Evolutionary conservation across 768 basidiomycete genomes (phyloP), one percentile per base, ranked within the genome.

Genomic region (Tylopilus cervinicoccineus): DNA sequence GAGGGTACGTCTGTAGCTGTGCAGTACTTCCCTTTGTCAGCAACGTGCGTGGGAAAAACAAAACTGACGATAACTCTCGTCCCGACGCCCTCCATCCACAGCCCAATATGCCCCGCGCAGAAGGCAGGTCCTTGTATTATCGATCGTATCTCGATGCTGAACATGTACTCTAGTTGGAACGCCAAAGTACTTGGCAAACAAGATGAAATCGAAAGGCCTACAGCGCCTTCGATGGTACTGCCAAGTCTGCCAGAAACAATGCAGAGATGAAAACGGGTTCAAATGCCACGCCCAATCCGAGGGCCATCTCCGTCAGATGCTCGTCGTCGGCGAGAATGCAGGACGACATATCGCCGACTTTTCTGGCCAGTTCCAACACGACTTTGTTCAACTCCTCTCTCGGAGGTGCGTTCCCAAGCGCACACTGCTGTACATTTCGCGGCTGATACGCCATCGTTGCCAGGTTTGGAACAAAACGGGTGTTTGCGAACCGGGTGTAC

Each of bases 201-300:
- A 91, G 70, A 94, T 95, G 88, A 97, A 97, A 73, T 87, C 93
- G 49, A 97, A 97, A 64, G 95, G 93, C 59, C 76, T 95, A 41
- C 95, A 96, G 69, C 83, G 93, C 61, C 80, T 98, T 54, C 80
- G 94, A 53, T 98, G 94, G 95, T 99, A 90, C 71, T 98, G 95
- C 63, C 95, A 99, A 76, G 91, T 98, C 56, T 98, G 96, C 80
- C 74, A 97, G 77, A 99, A 99, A 67, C 95, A 98, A 70, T 98
- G 95, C 68, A 77, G 94, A 65, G 90, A 98, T 69, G 96, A 98
- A 74, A 99, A 99, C 69, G 96, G 94, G 16, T 99, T 98, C 81
- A 96, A 96, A 70, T 94, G 92, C 67, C 93, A 97, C 66, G 79
- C 84, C 14, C 78, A 80, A 45, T 90, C 89, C 26, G 93, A 95